Evolutionary conservation across 257 asterid genomes (phyloP).

Genomic region (Nicotiana benthamiana): DNA sequence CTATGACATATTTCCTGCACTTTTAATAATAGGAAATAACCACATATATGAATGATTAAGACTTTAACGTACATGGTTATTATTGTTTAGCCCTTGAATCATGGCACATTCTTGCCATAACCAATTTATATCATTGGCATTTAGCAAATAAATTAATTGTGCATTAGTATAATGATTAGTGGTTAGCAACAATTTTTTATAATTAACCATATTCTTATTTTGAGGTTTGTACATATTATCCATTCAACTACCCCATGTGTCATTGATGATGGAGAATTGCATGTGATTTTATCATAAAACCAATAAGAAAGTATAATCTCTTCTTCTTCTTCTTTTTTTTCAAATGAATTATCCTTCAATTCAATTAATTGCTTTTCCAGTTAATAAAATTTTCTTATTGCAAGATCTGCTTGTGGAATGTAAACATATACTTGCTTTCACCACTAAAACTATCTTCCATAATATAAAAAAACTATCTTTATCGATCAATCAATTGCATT

Average conservation of each 20-base stretch:
- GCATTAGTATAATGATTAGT: not conserved
- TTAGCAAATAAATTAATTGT: not conserved
- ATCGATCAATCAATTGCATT: not conserved
- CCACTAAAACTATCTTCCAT: not conserved
- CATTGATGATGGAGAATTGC: not conserved
- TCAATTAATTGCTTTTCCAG: not conserved
- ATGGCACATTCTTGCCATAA: conserved; percentile 1
- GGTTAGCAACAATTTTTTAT: not conserved
- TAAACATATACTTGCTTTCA: not conserved
- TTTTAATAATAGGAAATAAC: not conserved
- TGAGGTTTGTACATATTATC: not conserved
- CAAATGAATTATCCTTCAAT: not conserved
- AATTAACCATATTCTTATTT: not conserved
- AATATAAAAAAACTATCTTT: not conserved
- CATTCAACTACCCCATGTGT: not conserved
- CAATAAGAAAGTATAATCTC: not conserved
- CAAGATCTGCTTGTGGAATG: not conserved
- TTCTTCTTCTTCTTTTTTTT: not conserved
- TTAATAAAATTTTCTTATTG: not conserved
- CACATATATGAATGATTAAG: not conserved
- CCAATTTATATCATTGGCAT: not conserved
- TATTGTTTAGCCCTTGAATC: not conserved
- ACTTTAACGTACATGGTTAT: not conserved
- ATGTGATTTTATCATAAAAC: not conserved
- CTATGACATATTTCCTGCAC: not conserved